Evolutionary conservation across 768 basidiomycete genomes (phyloP).

Genomic region (Trametes cingulata): DNA sequence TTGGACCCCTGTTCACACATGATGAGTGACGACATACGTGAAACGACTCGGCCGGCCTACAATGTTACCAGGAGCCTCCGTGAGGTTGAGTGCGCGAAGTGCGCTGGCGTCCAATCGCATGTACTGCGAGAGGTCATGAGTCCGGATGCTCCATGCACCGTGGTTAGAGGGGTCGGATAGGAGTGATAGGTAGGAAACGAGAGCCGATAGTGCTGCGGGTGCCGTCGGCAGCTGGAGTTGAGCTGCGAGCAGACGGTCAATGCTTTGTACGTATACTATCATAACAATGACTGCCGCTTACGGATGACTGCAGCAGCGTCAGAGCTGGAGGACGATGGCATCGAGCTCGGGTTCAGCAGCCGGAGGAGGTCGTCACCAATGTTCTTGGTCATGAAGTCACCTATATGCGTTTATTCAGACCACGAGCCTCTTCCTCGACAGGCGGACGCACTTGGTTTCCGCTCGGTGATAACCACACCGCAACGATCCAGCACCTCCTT

Average conservation of each 20-base stretch:
- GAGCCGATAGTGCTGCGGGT: conserved; percentile 77
- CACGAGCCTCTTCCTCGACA: neutral
- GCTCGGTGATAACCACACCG: conserved; percentile 85
- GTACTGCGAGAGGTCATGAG: conserved; percentile 90
- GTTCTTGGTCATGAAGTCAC: conserved; percentile 81
- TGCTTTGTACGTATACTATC: neutral
- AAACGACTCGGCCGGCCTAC: conserved; percentile 16
- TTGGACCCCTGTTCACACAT: conserved; percentile 50
- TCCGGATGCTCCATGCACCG: conserved; percentile 75
- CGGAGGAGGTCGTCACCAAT: conserved; percentile 79
- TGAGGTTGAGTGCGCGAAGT: conserved; percentile 82
- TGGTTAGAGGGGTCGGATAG: conserved; percentile 76
- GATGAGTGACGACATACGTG: neutral
- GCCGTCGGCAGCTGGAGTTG: conserved; percentile 77
- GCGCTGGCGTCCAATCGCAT: conserved; percentile 98
- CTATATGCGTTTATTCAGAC: conserved; percentile 39
- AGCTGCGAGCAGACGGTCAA: conserved; percentile 45
- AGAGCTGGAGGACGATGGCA: conserved; percentile 42
- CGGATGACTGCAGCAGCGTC: conserved; percentile 56
- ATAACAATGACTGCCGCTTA: conserved; percentile 34
- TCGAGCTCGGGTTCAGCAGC: conserved; percentile 52
- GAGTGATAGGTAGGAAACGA: conserved; percentile 81
- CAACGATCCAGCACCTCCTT: conserved; percentile 87
- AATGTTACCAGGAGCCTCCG: conserved; percentile 64
- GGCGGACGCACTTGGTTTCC: conserved; percentile 70